Percentiles rank a stretch among this genome's conserved stretches.
Conservation (phyloP, 345 rosid genomes). For the Streptanthus diversifolius region DNA sequence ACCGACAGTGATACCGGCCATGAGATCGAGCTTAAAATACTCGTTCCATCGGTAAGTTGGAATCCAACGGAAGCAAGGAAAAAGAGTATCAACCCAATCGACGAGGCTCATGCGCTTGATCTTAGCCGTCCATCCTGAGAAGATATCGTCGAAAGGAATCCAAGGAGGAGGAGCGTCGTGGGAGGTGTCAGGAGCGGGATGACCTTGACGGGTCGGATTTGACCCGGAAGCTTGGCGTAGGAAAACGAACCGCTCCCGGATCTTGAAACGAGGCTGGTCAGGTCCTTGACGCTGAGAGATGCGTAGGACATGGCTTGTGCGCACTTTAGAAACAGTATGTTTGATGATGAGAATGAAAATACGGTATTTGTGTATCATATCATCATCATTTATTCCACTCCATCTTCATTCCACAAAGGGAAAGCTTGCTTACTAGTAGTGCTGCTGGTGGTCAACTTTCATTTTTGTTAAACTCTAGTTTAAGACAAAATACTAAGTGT, state of each 20-base stretch:
- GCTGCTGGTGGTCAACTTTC: constrained; percentile 11
- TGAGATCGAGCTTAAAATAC: constrained; percentile 75
- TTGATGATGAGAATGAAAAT: neutral
- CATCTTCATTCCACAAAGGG: neutral
- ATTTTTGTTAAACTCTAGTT: too few species aligned
- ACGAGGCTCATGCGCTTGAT: constrained; percentile 48
- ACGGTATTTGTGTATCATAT: neutral
- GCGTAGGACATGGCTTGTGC: constrained; percentile 34
- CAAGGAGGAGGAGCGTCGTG: constrained; percentile 30
- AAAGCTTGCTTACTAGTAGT: neutral
- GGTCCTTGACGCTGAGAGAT: constrained; percentile 39
- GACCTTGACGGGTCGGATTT: constrained; percentile 64
- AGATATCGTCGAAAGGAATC: constrained; percentile 29
- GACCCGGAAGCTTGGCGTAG: constrained; percentile 15
- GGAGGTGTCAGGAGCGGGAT: constrained; percentile 68
- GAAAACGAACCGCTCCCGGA: constrained; percentile 36
- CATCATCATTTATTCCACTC: neutral
- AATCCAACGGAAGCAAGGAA: constrained; percentile 94
- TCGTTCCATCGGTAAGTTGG: constrained; percentile 74
- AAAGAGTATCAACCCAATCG: constrained; percentile 55
- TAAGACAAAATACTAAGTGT: too few species aligned
- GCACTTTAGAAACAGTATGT: constrained; percentile 8
- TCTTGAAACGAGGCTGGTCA: constrained; percentile 27
- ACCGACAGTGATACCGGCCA: constrained; percentile 93
- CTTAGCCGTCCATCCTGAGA: constrained; percentile 45